phyloP scores from a whole-genome alignment of 192 early-diverging fungal species.

The Entomortierella lignicola region DNA sequence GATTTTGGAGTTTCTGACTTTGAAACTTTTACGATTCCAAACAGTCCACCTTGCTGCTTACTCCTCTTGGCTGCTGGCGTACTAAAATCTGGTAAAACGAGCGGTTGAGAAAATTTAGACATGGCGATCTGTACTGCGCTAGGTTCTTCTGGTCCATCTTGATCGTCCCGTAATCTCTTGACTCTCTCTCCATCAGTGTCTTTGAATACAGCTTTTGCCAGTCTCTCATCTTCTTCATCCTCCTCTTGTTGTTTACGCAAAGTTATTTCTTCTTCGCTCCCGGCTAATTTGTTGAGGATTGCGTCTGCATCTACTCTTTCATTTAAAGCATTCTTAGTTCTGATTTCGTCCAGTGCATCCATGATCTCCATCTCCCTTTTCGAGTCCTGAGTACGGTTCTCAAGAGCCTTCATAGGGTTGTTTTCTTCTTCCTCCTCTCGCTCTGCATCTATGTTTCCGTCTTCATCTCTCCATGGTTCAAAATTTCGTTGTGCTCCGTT shows the following conservation, averaged over 20 bases:
- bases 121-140: slow-evolving; percentile 36
- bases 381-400: slow-evolving; percentile 93
- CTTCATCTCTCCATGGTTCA: slow-evolving; percentile 89
- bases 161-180: slow-evolving; percentile 64
- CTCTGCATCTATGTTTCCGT: slow-evolving; percentile 68
- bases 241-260: slow-evolving; percentile 53
- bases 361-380: slow-evolving; percentile 98
- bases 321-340: slow-evolving; percentile 84
- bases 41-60: slow-evolving; percentile 35
- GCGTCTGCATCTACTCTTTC: slow-evolving; percentile 81
- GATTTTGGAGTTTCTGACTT: too few relatives aligned
- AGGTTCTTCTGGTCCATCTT: slow-evolving; percentile 39
- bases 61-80: slow-evolving; percentile 34
- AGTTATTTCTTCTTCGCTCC: slow-evolving; percentile 53
- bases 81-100: slow-evolving; percentile 35
- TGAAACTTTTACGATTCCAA: slow-evolving; percentile 19
- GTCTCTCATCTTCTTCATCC: slow-evolving; percentile 72
- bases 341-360: slow-evolving; percentile 95
- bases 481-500: slow-evolving; percentile 94
- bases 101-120: slow-evolving; percentile 33
- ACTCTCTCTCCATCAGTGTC: slow-evolving; percentile 74
- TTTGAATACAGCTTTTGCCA: slow-evolving; percentile 73
- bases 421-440: slow-evolving; percentile 87
- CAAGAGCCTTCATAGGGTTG: slow-evolving; percentile 95
- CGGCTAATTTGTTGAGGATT: slow-evolving; percentile 64